Conservation (phyloP, 371 early-diverging fungal species). For the Haplosporangium sp. region DNA sequence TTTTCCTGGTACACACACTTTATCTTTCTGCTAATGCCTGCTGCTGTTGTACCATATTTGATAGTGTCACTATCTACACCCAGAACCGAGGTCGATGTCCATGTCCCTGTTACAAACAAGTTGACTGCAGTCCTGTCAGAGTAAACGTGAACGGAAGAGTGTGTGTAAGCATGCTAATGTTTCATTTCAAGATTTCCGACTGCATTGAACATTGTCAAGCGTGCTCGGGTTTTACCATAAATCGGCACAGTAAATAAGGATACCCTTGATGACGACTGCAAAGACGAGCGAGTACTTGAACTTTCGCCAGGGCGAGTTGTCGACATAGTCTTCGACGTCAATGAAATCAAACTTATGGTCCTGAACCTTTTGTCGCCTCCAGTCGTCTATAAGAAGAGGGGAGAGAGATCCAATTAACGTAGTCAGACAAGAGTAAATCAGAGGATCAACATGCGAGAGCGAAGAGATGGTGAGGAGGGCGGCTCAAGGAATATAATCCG, state of each 20-base stretch:
- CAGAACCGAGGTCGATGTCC: conserved; percentile 13
- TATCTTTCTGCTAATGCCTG: not conserved
- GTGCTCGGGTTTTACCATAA: conserved; percentile 64
- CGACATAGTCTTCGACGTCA: conserved; percentile 82
- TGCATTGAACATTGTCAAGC: not conserved
- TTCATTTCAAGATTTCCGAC: too few species aligned
- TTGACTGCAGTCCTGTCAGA: conserved; percentile 49
- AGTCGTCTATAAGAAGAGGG: conserved; percentile 35
- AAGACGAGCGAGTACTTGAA: conserved; percentile 73
- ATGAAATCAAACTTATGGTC: conserved; percentile 93
- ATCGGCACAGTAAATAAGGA: conserved; percentile 81
- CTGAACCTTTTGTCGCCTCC: conserved; percentile 65
- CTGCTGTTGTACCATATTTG: conserved; percentile 9
- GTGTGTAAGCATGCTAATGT: too few species aligned
- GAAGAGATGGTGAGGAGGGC: not conserved
- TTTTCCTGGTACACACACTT: not conserved
- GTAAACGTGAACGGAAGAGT: too few species aligned
- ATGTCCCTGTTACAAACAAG: conserved; percentile 30
- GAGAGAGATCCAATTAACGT: not conserved
- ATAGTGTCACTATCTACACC: conserved; percentile 19
- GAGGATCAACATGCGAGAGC: conserved; percentile 1
- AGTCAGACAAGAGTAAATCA: not conserved
- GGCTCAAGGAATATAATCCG: too few species aligned
- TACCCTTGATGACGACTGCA: conserved; percentile 75
- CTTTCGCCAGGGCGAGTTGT: conserved; percentile 54